These are phyloP conservation scores for Epichloe typhina DNA, from an alignment of 2,329 filamentous ascomycete species.

Conservation along the genomic window DNA sequence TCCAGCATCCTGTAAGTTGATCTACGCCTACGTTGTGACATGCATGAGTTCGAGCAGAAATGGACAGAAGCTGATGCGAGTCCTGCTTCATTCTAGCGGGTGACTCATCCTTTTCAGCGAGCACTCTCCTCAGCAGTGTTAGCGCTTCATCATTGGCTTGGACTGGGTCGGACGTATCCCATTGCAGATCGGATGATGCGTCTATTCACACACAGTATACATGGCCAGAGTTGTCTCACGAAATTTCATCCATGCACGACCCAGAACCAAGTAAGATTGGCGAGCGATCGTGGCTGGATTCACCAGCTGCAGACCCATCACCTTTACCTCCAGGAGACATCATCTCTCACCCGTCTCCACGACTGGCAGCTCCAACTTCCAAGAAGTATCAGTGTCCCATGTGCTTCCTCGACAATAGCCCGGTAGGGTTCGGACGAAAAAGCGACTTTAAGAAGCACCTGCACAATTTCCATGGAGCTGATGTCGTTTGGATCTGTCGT, in stretches of 20 bases:
- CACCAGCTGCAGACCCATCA: slow-evolving; percentile 23
- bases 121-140: slow-evolving; percentile 26
- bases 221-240: slow-evolving; percentile 22
- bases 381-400: slow-evolving; percentile 33
- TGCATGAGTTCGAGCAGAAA: not conserved
- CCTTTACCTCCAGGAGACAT: slow-evolving; percentile 19
- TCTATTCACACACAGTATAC: slow-evolving; percentile 27
- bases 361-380: slow-evolving; percentile 22
- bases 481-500: slow-evolving; percentile 30
- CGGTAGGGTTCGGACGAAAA: slow-evolving; percentile 32
- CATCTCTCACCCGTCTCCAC: slow-evolving; percentile 24
- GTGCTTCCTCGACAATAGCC: slow-evolving; percentile 32
- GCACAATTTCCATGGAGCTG: slow-evolving; percentile 32
- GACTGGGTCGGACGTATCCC: slow-evolving; percentile 28
- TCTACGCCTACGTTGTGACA: not conserved
- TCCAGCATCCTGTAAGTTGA: slow-evolving; percentile 23
- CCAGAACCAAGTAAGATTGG: slow-evolving; percentile 20
- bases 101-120: slow-evolving; percentile 26
- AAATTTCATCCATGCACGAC: slow-evolving; percentile 22
- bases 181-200: slow-evolving; percentile 25
- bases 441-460: slow-evolving; percentile 36
- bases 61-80: not conserved
- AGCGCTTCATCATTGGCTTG: slow-evolving; percentile 28
- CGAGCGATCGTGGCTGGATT: slow-evolving; percentile 28
- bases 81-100: slow-evolving; percentile 17